A percentile compares a stretch with the other conserved stretches of the same genome.
Conservation (phyloP, 202 grass and related monocot genomes). For the Panicum virgatum region DNA sequence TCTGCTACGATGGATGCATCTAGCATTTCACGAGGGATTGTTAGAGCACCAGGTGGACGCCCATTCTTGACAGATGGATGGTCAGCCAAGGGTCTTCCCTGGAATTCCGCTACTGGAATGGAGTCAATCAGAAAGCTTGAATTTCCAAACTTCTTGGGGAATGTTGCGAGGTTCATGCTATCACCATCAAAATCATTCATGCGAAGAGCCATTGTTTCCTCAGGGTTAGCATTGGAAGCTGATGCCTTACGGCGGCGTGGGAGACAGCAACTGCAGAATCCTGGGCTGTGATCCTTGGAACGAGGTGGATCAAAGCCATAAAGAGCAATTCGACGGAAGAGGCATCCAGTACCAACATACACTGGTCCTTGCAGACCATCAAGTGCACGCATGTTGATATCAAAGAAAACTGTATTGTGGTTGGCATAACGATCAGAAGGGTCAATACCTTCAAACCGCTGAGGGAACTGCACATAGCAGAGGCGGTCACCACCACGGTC, state of each 20-base stretch:
- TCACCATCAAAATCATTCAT: slow-evolving; percentile 86
- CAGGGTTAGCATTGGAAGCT: slow-evolving; percentile 46
- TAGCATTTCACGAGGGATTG: slow-evolving; percentile 77
- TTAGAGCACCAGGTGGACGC: slow-evolving; percentile 78
- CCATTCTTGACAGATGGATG: slow-evolving; percentile 93
- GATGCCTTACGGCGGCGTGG: slow-evolving; percentile 58
- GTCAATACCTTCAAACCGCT: slow-evolving; percentile 94
- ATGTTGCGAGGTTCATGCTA: slow-evolving; percentile 78
- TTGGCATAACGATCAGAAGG: slow-evolving; percentile 97
- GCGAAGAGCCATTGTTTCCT: slow-evolving; percentile 81
- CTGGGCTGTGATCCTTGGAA: slow-evolving; percentile 71
- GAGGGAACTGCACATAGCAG: slow-evolving; percentile 93
- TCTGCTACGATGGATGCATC: slow-evolving; percentile 93
- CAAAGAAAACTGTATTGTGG: slow-evolving; percentile 97
- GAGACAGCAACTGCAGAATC: slow-evolving; percentile 67
- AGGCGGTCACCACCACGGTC: slow-evolving; percentile 89
- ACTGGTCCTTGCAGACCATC: slow-evolving; percentile 95
- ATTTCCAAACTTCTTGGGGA: slow-evolving; percentile 94
- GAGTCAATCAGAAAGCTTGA: slow-evolving; percentile 95
- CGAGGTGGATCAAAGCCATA: slow-evolving; percentile 95
- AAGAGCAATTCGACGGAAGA: slow-evolving; percentile 88
- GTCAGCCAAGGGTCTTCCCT: slow-evolving; percentile 87
- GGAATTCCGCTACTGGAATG: slow-evolving; percentile 94
- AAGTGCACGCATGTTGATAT: slow-evolving; percentile 97
- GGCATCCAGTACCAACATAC: slow-evolving; percentile 95